Conservation (phyloP, 2,329 filamentous ascomycete genomes). For the Harringtonia aguacate region DNA sequence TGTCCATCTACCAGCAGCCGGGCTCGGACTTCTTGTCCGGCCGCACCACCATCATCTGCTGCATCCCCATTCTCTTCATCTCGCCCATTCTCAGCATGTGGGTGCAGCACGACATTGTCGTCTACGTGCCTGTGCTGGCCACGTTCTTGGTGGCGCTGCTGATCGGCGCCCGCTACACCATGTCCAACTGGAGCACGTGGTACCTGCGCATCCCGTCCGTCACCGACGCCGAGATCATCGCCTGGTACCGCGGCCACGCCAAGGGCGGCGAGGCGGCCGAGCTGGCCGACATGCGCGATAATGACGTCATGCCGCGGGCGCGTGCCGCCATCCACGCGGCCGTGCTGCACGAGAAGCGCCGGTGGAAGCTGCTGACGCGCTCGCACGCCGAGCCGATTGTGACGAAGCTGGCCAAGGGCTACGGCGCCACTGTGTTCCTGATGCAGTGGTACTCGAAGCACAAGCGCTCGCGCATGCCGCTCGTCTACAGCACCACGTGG, state of each 20-base stretch:
- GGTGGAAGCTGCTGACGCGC: conserved; percentile 20
- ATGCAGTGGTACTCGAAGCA: conserved; percentile 26
- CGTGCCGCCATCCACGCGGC: conserved; percentile 18
- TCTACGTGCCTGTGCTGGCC: conserved; percentile 39
- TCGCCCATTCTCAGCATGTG: conserved; percentile 41
- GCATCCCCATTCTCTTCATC: conserved; percentile 37
- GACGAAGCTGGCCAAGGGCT: conserved; percentile 36
- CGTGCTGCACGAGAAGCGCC: conserved; percentile 17
- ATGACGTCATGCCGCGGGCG: conserved; percentile 18
- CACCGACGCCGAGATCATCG: conserved; percentile 32
- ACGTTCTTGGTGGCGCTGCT: conserved; percentile 37
- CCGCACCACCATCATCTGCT: conserved; percentile 35
- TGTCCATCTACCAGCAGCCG: conserved; percentile 37
- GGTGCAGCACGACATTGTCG: conserved; percentile 32
- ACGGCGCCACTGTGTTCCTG: conserved; percentile 22
- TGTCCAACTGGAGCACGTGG: conserved; percentile 35
- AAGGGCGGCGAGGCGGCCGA: conserved; percentile 2
- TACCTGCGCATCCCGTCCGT: conserved; percentile 37
- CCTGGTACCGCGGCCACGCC: conserved; percentile 23
- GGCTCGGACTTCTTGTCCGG: conserved; percentile 42
- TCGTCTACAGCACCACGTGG: conserved; percentile 21
- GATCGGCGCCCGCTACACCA: conserved; percentile 21
- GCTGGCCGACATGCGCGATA: conserved; percentile 32
- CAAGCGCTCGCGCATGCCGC: conserved; percentile 22
- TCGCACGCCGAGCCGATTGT: conserved; percentile 32